These are phyloP conservation scores for Boletus reticuloceps DNA, from an alignment of 768 basidiomycete species.

Conservation along the genomic window DNA sequence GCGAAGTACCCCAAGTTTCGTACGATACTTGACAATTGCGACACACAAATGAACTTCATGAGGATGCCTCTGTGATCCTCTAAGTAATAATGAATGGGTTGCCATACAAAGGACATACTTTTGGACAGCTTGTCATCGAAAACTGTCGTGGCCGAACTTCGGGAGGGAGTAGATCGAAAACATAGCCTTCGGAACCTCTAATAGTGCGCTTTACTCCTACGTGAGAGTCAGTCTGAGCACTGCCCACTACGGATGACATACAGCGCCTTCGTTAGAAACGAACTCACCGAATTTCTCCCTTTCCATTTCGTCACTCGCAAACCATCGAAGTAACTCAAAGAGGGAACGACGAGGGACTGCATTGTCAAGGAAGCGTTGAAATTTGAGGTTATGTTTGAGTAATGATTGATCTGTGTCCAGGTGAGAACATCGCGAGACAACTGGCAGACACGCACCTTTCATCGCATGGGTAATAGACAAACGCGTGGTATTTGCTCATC, in stretches of 20 bases:
- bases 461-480: constrained; percentile 37
- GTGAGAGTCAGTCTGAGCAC: constrained; percentile 67
- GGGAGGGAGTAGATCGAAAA: constrained; percentile 70
- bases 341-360: constrained; percentile 83
- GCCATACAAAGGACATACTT: constrained; percentile 2
- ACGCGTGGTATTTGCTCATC: constrained; percentile 58
- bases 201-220: too few relatives aligned
- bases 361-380: constrained; percentile 73
- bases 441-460: constrained; percentile 31
- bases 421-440: neutral
- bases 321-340: constrained; percentile 77
- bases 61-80: constrained; percentile 46
- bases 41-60: constrained; percentile 76
- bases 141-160: constrained; percentile 77
- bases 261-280: constrained; percentile 63
- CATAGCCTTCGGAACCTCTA: constrained; percentile 74
- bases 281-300: constrained; percentile 82
- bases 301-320: constrained; percentile 75
- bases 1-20: constrained; percentile 74
- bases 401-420: neutral
- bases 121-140: constrained; percentile 79
- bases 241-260: constrained; percentile 30
- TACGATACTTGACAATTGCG: constrained; percentile 84
- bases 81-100: neutral
- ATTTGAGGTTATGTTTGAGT: constrained; percentile 22